Base-by-base conservation (phyloP, 2,329 filamentous ascomycete species). In the Fonsecaea monophora region DNA sequence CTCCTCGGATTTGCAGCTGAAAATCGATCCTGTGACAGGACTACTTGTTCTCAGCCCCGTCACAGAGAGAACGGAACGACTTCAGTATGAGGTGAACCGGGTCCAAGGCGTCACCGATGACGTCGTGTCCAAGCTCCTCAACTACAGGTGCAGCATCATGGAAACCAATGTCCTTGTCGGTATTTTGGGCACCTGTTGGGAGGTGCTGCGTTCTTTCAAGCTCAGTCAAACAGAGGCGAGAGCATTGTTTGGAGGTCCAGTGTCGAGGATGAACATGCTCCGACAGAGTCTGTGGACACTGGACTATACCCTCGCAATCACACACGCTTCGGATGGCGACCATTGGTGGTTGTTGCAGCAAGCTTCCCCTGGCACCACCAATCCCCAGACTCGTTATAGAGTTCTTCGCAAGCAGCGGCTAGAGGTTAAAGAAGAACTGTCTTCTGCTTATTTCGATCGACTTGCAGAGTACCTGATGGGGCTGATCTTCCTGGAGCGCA, bases 11-110 rank as follows among this genome's bases (percentile, higher is more conserved):
- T 79, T 90, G 38, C 85, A 82, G 5, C 78, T 96, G 34, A 84
- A 86, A 18, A 83, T 97, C 55, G 92, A 96, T 71, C 88, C 90
- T 0, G 87, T 91, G 32, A 93, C 91, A 0, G 95, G 95, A n/a
- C 80, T 84, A 10, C 90, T 93, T 68, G 86, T 88, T 9, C 78
- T 97, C 42, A 86, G 87, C 65, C 91, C 92, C 13, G 85, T 85
- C 59, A 86, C 86, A 2, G 83, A 82, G 65, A 79, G 84, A 53
- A 82, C 85, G 3, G 80, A 82, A 8, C 82, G 86, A 21, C 83
- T 84, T 18, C 92, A 96, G 74, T 81, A 80, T 37, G 85, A 85
- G 38, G 82, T 96, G 62, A 94, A 92, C 68, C 80, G 82, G 15
- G 75, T 77, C 13, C 67, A 77, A 82, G 87, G 73, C 8, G 65